These are phyloP conservation scores for Wickerhamiella slavikovae DNA, from an alignment of 805 yeast genomes.

Conservation along the genomic window DNA sequence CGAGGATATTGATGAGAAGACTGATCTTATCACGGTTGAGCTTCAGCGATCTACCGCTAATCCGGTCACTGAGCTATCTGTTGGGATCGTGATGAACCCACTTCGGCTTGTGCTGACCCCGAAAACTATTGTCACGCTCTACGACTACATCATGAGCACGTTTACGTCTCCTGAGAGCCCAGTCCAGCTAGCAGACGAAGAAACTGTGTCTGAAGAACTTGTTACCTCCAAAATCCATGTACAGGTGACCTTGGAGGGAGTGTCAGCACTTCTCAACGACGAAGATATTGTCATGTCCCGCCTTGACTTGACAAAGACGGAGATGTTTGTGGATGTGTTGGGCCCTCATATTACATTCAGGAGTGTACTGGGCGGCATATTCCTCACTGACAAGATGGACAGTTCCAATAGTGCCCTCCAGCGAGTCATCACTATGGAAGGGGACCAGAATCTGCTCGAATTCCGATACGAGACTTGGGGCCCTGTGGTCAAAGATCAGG, in stretches of 20 bases:
- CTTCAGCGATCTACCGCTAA: no score
- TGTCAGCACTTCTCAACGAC: constrained; percentile 58
- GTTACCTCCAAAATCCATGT: constrained; percentile 28
- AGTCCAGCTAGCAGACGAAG: constrained; percentile 20
- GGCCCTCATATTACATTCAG: constrained; percentile 61
- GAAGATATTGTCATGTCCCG: constrained; percentile 71
- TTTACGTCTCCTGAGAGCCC: constrained; percentile 53
- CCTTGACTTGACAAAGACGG: constrained; percentile 51
- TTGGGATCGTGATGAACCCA: no score
- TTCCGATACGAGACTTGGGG: constrained; percentile 67
- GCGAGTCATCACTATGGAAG: constrained; percentile 59
- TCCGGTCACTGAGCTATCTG: no score
- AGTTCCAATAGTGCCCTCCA: constrained; percentile 40
- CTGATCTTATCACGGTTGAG: no score
- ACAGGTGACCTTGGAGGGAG: constrained; percentile 45
- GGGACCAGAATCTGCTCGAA: constrained; percentile 65
- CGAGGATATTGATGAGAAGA: no score
- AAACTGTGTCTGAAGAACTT: background rate
- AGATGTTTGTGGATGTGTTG: constrained; percentile 37
- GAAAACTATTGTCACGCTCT: constrained; percentile 51
- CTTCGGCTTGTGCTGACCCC: constrained; percentile 57
- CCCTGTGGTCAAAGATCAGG: constrained; percentile 16
- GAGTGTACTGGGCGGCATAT: constrained; percentile 58
- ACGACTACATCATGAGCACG: constrained; percentile 68
- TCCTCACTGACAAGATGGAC: constrained; percentile 55